Evolutionary conservation across 768 basidiomycete genomes (phyloP), one percentile per base, ranked within the genome.

Genomic region (Lanmaoa rubissima): DNA sequence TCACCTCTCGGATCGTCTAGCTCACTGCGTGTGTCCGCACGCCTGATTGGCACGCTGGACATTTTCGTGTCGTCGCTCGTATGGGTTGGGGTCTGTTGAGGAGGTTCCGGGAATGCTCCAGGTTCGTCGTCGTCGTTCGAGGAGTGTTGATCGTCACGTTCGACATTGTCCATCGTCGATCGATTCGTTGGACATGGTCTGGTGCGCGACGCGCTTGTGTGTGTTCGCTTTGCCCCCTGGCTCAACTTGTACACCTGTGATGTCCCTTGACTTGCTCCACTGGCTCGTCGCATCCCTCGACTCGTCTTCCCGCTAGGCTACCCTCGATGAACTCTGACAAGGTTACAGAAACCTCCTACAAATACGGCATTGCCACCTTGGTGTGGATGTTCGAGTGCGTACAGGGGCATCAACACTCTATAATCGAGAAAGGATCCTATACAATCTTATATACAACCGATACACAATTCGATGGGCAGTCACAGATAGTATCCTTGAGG

Each of bases 401-500:
- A 45, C 26, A 5, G 26, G 9, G 24, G 14, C 47, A 16, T 24
- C 17, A 28, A 38, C 21, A 28, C 2, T 50, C 49, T 50, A 50
- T 50, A 31, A 24, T 31, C n/a, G 38, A 31, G n/a, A 4, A 28
- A 36, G 13, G 24, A 19, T 14, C 24, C 35, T 31, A 53, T 21
- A 53, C 52, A 53, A 49, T 11, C 45, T 36, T 53, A 53, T 50
- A 53, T 54, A 54, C 53, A 54, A 40, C 38, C 52, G 26, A 53
- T 31, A 52, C 51, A 51, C 10, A 24, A 51, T 16, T 51, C n/a
- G 35, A 34, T 28, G 38, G 13, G 35, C 21, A 21, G n/a, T 50
- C 12, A 17, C 17, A 31, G 13, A 50, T n/a, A 38, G 11, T 14
- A 38, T 39, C n/a, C 13, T 40, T 26, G 48, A 39, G 38, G 48